phyloP scores from a whole-genome alignment of 2,329 filamentous ascomycete species.

The Neofusicoccum sp. region DNA sequence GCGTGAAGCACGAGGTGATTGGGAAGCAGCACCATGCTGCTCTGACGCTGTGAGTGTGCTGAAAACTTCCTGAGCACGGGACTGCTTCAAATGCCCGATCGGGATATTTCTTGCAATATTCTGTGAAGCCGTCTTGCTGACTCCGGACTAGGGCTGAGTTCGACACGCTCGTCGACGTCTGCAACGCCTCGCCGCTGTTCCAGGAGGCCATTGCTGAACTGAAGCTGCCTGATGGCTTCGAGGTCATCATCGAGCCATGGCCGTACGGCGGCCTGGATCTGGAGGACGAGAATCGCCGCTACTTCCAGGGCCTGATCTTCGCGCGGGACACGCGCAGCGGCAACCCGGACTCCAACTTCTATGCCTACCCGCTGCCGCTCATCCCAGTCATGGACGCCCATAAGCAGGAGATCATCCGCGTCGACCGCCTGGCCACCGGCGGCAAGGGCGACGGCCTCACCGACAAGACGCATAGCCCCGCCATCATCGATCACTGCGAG shows the following conservation, averaged over 20 bases:
- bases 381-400: slow-evolving; percentile 39
- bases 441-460: slow-evolving; percentile 37
- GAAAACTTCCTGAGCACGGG: neutral
- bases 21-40: slow-evolving; percentile 49
- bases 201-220: slow-evolving; percentile 52
- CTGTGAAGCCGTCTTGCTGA: slow-evolving; percentile 11
- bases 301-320: slow-evolving; percentile 56
- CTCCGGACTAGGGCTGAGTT: slow-evolving; percentile 41
- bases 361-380: slow-evolving; percentile 39
- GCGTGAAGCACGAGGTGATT: slow-evolving; percentile 47
- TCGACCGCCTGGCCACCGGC: slow-evolving; percentile 38
- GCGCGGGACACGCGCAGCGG: slow-evolving; percentile 47
- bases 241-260: slow-evolving; percentile 57
- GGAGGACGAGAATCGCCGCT: slow-evolving; percentile 48
- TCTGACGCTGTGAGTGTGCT: slow-evolving; percentile 43
- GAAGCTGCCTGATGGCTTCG: slow-evolving; percentile 54
- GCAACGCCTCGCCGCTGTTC: slow-evolving; percentile 53
- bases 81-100: slow-evolving; percentile 26
- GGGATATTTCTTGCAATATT: no score
- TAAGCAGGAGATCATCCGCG: slow-evolving; percentile 33
- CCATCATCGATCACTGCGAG: slow-evolving; percentile 49
- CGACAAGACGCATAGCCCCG: slow-evolving; percentile 38
- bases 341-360: slow-evolving; percentile 44
- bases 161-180: slow-evolving; percentile 47
- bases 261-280: slow-evolving; percentile 55